phyloP scores from a whole-genome alignment of 1,139 yeast genomes.

The Yamadazyma dendronema region DNA sequence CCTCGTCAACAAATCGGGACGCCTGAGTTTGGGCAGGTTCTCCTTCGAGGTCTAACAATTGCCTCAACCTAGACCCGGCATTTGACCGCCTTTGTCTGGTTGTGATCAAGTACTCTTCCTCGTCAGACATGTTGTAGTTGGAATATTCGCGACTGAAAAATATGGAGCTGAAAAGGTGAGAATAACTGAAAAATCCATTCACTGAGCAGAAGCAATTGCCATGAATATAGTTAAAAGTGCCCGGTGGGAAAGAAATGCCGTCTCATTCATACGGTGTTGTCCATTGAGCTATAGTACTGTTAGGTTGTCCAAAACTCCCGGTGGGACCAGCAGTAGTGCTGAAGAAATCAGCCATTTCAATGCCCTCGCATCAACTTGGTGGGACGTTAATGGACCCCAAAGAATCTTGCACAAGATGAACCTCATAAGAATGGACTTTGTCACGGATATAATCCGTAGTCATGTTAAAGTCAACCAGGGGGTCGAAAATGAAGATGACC shows the following conservation, averaged over 20 bases:
- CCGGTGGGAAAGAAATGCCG: neutral
- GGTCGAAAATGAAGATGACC: conserved; percentile 38
- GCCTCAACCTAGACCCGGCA: conserved; percentile 84
- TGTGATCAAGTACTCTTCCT: conserved; percentile 55
- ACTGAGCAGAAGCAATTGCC: too few relatives aligned
- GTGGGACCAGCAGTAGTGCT: conserved; percentile 14
- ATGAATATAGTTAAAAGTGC: neutral
- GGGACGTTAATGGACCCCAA: conserved; percentile 95
- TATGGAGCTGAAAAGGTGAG: too few relatives aligned
- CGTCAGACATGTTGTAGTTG: conserved; percentile 19
- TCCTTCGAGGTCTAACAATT: conserved; percentile 67
- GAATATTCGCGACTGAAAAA: neutral
- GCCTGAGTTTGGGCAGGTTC: conserved; percentile 18
- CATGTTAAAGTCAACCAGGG: conserved; percentile 45
- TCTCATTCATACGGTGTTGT: neutral
- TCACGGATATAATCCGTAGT: conserved; percentile 55
- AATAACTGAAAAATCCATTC: too few relatives aligned
- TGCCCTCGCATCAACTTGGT: conserved; percentile 86
- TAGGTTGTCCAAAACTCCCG: neutral
- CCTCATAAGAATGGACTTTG: conserved; percentile 81
- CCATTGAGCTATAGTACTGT: neutral
- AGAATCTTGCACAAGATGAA: conserved; percentile 94
- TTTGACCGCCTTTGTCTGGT: conserved; percentile 78
- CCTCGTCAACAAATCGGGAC: conserved; percentile 45
- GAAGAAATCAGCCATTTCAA: conserved; percentile 78